phyloP scores from a whole-genome alignment of 257 asterid species.

The Striga asiatica region DNA sequence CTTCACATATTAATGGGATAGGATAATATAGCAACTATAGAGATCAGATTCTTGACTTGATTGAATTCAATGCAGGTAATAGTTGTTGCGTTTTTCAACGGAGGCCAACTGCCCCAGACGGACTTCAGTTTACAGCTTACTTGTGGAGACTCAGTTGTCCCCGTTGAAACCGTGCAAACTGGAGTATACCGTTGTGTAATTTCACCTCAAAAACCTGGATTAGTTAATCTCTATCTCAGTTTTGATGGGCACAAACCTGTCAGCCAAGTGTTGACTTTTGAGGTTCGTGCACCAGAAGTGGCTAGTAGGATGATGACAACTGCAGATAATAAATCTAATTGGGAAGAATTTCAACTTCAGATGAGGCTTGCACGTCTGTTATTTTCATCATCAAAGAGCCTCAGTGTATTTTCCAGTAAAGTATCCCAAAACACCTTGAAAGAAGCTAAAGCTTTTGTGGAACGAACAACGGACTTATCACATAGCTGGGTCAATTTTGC shows the following conservation, averaged over 20 bases:
- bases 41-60: no score
- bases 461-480: slow-evolving; percentile 30
- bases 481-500: slow-evolving; percentile 32
- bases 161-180: slow-evolving; percentile 34
- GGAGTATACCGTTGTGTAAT: slow-evolving; percentile 52
- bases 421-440: slow-evolving; percentile 30
- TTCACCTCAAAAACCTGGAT: slow-evolving; percentile 49
- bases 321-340: slow-evolving; percentile 25
- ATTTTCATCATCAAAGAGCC: slow-evolving; percentile 44
- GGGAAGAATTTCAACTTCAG: slow-evolving; percentile 46
- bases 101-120: slow-evolving; percentile 22
- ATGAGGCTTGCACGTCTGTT: slow-evolving; percentile 52
- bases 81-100: slow-evolving; percentile 46
- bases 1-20: no score
- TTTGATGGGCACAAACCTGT: slow-evolving; percentile 48
- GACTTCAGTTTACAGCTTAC: slow-evolving; percentile 32
- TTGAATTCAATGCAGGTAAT: slow-evolving; percentile 39
- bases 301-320: slow-evolving; percentile 16
- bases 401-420: slow-evolving; percentile 30
- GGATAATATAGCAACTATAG: no score
- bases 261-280: slow-evolving; percentile 50
- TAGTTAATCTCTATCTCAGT: slow-evolving; percentile 43
- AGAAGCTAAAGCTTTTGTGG: slow-evolving; percentile 40
- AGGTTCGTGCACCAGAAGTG: slow-evolving; percentile 39
- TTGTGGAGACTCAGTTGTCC: slow-evolving; percentile 41